These are phyloP conservation scores for Fusarium staphyleae DNA, from an alignment of 2,329 filamentous ascomycete species.

Conservation along the genomic window DNA sequence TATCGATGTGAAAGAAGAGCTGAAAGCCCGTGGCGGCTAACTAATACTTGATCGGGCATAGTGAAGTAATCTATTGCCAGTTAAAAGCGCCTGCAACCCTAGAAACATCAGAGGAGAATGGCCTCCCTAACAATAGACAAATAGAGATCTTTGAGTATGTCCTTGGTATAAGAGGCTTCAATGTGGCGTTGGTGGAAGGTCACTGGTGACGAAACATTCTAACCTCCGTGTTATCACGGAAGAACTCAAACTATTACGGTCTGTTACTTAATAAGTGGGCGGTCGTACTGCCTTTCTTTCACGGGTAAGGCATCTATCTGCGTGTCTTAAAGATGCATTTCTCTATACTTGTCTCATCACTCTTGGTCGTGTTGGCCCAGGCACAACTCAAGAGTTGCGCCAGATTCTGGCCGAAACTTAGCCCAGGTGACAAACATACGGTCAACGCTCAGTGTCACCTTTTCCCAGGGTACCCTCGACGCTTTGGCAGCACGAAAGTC, in stretches of 20 bases:
- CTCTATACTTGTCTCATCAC: not conserved
- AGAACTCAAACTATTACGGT: not conserved
- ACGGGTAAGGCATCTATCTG: not conserved
- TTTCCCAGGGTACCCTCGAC: constrained; percentile 14
- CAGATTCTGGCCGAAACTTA: constrained; percentile 3
- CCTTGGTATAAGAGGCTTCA: too few relatives aligned
- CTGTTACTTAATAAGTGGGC: not conserved
- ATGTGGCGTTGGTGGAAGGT: not conserved
- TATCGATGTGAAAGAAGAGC: too few relatives aligned
- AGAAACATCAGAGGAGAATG: too few relatives aligned
- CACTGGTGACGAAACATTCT: constrained; percentile 6
- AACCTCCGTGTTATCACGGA: constrained; percentile 4
- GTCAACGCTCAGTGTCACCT: constrained; percentile 11
- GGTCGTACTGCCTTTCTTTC: too few relatives aligned
- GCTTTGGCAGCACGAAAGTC: constrained; percentile 9
- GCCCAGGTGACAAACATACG: not conserved
- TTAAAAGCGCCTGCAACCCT: too few relatives aligned
- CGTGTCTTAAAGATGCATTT: constrained; percentile 11
- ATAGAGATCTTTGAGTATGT: too few relatives aligned
- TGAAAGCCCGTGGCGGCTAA: too few relatives aligned
- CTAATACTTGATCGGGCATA: too few relatives aligned
- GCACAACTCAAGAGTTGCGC: constrained; percentile 14
- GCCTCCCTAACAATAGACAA: too few relatives aligned
- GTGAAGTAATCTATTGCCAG: too few relatives aligned
- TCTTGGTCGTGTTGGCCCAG: not conserved